phyloP scores from a whole-genome alignment of 345 rosid genomes.

The Adansonia digitata region DNA sequence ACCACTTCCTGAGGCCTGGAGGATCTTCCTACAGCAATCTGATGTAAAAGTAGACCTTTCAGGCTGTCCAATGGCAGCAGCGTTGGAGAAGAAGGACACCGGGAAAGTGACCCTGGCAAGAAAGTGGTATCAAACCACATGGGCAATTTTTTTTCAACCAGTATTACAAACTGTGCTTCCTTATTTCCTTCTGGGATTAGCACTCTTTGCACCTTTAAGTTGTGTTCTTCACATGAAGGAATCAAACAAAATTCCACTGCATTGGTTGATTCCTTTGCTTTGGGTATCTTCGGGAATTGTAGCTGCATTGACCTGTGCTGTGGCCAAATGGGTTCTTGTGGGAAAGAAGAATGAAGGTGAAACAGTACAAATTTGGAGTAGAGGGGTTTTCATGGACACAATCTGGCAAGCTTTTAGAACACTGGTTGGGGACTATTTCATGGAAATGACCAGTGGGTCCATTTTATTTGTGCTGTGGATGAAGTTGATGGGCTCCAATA shows the following conservation, averaged over 20 bases:
- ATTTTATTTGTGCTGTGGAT: constrained; percentile 38
- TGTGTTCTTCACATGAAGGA: constrained; percentile 28
- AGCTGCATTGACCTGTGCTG: constrained; percentile 37
- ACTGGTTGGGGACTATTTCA: constrained; percentile 48
- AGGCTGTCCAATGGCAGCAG: constrained; percentile 60
- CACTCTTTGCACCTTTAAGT: constrained; percentile 34
- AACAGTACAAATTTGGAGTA: constrained; percentile 45
- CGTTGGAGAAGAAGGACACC: constrained; percentile 20
- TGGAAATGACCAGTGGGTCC: constrained; percentile 51
- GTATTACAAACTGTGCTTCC: constrained; percentile 52
- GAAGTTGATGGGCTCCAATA: constrained; percentile 51
- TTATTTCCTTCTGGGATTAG: constrained; percentile 40
- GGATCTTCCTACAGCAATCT: constrained; percentile 50
- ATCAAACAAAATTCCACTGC: constrained; percentile 24
- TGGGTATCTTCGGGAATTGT: constrained; percentile 48
- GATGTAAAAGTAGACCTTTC: constrained; percentile 62
- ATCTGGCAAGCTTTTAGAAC: constrained; percentile 59
- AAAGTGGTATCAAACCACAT: constrained; percentile 41
- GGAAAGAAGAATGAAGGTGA: constrained; percentile 56
- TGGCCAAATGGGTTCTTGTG: constrained; percentile 50
- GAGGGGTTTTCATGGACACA: constrained; percentile 50
- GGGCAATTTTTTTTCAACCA: constrained; percentile 53
- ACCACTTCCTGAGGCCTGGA: constrained; percentile 65
- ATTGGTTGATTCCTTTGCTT: constrained; percentile 44
- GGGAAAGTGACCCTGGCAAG: constrained; percentile 42